Evolutionary conservation across 2,329 filamentous ascomycete species (phyloP), one percentile per base, ranked within the genome.

Genomic region (Epichloe aotearoae): DNA sequence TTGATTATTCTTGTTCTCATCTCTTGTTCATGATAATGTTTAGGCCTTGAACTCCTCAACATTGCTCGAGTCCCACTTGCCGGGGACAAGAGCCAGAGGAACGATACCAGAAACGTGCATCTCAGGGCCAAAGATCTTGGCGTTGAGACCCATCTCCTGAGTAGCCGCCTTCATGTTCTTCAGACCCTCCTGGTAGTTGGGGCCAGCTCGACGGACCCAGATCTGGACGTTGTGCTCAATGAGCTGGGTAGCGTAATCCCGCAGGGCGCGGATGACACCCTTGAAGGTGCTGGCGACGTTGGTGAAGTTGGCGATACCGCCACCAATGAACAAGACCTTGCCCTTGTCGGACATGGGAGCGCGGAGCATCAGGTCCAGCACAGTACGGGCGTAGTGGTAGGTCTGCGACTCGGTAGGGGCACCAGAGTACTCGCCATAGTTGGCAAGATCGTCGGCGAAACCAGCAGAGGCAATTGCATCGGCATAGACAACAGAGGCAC

Each of bases 251-350:
- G 90, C 80, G 61, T 91, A 89, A 73, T 97, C 93, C 59, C 91
- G 84, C 58, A 98, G 81, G 54, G 93, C 93, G 61, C 88, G 86
- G 69, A 98, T 98, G 70, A 98, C 91, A 76, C 93, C 93, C 82
- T 98, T 98, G 86, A 98, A 98, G 57, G 93, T 98, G 62, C 86
- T 93, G 54, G 93, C 93, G 50, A 98, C 93, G 75, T 97, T 98
- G 79, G 93, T 98, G 78, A 98, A 98, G 85, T 98, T 98, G 79
- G 93, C 93, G 80, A 98, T 98, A 80, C 93, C 93, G 76, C 93
- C 93, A 71, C 93, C 93, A 60, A 98, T 97, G 81, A 98, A 98
- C 58, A 98, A 84, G 50, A 98, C 88, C 82, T 97, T 98, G 77
- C 93, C 93, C 65, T 96, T 84, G 55, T 87, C 80, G 70, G 81